Evolutionary conservation across 2,329 filamentous ascomycete species (phyloP).

Genomic region (Ceratocystis huliohia): DNA sequence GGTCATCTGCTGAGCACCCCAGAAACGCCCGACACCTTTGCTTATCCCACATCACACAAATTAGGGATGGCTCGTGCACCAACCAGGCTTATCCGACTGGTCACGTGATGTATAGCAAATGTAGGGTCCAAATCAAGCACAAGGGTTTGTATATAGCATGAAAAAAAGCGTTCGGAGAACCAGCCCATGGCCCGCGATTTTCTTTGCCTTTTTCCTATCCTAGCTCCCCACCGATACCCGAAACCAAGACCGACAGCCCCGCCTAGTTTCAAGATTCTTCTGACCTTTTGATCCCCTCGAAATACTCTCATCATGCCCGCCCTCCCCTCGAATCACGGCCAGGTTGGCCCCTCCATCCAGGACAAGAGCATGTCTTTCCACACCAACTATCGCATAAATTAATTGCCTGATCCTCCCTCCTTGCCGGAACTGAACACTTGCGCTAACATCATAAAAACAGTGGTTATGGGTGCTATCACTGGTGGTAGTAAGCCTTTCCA

Average conservation of each 20-base stretch:
- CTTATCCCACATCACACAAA: neutral
- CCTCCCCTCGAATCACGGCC: slow-evolving; percentile 30
- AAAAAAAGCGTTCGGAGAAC: neutral
- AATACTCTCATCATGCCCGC: slow-evolving; percentile 30
- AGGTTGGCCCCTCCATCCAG: slow-evolving; percentile 26
- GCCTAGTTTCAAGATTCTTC: neutral
- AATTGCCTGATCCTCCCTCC: neutral
- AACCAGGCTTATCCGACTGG: neutral
- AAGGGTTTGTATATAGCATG: neutral
- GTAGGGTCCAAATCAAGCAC: neutral
- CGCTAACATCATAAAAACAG: slow-evolving; percentile 34
- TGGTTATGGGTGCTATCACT: slow-evolving; percentile 99
- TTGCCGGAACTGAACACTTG: neutral
- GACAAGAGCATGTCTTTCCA: slow-evolving; percentile 38
- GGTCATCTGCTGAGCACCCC: no score
- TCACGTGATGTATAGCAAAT: neutral
- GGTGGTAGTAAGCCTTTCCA: slow-evolving; percentile 65
- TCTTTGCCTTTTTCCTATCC: no score
- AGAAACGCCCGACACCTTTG: neutral
- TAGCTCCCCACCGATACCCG: no score
- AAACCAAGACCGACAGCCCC: neutral
- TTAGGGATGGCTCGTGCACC: neutral
- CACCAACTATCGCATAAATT: neutral
- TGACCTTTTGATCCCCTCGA: neutral
- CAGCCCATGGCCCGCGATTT: neutral